Evolutionary conservation across 345 rosid species (phyloP), one percentile per base, ranked within the genome.

Genomic region (Citrus mangshanensis): DNA sequence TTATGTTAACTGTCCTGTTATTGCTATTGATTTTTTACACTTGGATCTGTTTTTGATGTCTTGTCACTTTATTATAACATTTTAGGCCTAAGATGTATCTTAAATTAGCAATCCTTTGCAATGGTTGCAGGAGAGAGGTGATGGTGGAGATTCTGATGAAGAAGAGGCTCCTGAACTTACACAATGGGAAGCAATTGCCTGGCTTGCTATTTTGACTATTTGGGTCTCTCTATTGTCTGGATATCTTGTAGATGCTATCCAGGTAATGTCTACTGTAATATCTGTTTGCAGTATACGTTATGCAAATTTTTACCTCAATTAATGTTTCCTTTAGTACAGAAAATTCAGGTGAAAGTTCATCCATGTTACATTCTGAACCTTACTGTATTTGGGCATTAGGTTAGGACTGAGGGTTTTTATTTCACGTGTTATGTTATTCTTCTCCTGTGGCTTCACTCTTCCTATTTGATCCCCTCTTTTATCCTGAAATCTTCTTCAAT

Each of bases 191-290:
- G 86, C 98, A 42, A 71, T 95, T 54, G 82, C 86, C 68, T 95
- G 98, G 99, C 97, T 95, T 55, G 80, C 88, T 25, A 86, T 92
- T 76, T 86, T 95, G 88, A 90, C 98, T 3, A 87, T 89, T 78
- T 93, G 98, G 96, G 92, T 95, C 59, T 95, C 97, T 64, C 76
- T 92, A 82, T 85, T 95, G 69, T 95, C 98, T 0, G 96, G 91
- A 49, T 93, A 92, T 84, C 91, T 95, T 81, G 99, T 95, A 49
- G 93, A 93, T 88, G 91, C 98, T 66, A 92, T 95, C 49, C 81
- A 95, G 93, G 99, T 95, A 84, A 25, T 16, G 13, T 74, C 35
- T 9, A 18, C 38, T 22, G 9, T 8, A 38, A 61, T 19, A 1
- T 28, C 27, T 56, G 40, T 34, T 56, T 18, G 13, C n/a, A 24